Evolutionary conservation across 192 early-diverging fungal genomes (phyloP).

Genomic region (Umbelopsis ramanniana): DNA sequence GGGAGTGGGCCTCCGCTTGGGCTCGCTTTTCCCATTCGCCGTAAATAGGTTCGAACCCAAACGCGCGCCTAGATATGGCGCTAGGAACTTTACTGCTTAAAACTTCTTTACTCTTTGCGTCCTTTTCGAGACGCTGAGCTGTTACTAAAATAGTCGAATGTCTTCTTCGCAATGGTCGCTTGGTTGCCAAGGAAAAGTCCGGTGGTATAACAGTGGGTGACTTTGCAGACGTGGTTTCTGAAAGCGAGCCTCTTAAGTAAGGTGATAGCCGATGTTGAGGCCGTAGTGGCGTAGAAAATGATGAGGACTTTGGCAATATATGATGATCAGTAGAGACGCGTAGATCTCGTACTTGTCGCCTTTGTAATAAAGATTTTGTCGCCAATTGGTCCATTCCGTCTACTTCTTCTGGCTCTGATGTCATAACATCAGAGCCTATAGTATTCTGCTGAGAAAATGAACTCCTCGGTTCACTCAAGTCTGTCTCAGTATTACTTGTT

Average conservation of each 20-base stretch:
- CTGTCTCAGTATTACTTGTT: neutral
- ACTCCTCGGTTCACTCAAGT: neutral
- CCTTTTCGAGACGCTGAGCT: neutral
- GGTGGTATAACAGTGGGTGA: conserved; percentile 9
- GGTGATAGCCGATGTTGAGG: neutral
- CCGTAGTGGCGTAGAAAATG: neutral
- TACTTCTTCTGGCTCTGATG: neutral
- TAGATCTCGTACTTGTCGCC: conserved; percentile 4
- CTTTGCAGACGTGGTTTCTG: conserved; percentile 4
- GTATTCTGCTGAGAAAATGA: neutral
- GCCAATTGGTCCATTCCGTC: neutral
- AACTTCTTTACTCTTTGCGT: conserved; percentile 2
- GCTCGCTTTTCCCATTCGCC: conserved; percentile 17
- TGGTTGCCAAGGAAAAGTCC: neutral
- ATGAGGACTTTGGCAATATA: neutral
- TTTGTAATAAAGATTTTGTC: neutral
- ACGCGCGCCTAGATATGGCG: neutral
- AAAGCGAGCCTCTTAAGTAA: conserved; percentile 4
- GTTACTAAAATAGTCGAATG: neutral
- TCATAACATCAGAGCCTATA: neutral
- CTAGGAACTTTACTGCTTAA: neutral
- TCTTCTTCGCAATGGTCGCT: neutral
- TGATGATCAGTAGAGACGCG: neutral
- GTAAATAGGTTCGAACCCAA: conserved; percentile 13
- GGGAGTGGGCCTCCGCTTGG: neutral